These are phyloP conservation scores for Phaeolepiota aurea DNA, from an alignment of 768 basidiomycete genomes.

Conservation along the genomic window DNA sequence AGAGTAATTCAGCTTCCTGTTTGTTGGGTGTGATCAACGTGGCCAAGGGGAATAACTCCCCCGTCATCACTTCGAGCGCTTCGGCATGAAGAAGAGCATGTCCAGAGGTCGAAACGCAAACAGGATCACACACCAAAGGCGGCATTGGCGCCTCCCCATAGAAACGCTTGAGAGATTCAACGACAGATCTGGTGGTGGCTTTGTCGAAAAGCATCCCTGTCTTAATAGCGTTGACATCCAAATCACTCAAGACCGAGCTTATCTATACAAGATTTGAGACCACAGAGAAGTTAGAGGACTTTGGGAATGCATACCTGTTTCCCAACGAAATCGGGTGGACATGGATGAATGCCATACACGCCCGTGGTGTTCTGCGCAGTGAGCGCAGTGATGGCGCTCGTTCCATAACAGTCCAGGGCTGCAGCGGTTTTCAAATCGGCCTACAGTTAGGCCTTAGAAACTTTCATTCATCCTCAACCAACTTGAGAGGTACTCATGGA, in stretches of 20 bases:
- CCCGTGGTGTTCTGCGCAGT: conserved; percentile 88
- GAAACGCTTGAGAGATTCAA: conserved; percentile 35
- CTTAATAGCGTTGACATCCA: conserved; percentile 68
- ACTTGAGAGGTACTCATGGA: too few relatives aligned
- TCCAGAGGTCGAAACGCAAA: conserved; percentile 87
- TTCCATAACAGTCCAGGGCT: conserved; percentile 70
- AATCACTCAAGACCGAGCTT: conserved; percentile 60
- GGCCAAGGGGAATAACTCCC: conserved; percentile 63
- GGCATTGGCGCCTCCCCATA: conserved; percentile 22
- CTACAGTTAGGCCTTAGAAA: conserved; percentile 22
- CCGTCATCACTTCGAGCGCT: conserved; percentile 52
- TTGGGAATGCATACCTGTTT: conserved; percentile 48
- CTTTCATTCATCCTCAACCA: background rate
- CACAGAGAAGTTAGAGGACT: too few relatives aligned
- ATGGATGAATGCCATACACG: conserved; percentile 65
- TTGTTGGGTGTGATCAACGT: conserved; percentile 81
- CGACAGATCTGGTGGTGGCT: conserved; percentile 42
- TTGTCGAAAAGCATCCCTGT: conserved; percentile 82
- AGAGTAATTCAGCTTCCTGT: conserved; percentile 66
- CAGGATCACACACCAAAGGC: conserved; percentile 78
- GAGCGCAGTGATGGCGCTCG: conserved; percentile 76
- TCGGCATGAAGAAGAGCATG: conserved; percentile 64
- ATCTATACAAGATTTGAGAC: conserved; percentile 44
- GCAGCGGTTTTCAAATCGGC: conserved; percentile 86
- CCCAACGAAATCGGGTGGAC: conserved; percentile 61